phyloP scores from a whole-genome alignment of 2,329 filamentous ascomycete genomes.

The Thermoascus crustaceus region DNA sequence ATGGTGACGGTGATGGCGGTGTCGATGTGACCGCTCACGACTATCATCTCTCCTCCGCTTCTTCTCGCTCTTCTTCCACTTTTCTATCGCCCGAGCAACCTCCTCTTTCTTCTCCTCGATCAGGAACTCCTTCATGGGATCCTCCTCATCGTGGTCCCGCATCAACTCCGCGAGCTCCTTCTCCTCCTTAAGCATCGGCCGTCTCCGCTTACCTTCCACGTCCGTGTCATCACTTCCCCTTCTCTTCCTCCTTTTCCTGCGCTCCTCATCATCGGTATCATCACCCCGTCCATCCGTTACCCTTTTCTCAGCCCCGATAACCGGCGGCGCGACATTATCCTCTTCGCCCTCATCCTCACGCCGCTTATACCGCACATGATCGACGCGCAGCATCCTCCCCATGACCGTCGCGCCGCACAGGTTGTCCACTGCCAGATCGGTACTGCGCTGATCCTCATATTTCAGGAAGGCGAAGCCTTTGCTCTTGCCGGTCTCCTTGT shows the following conservation, averaged over 20 bases:
- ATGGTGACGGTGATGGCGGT: constrained; percentile 42
- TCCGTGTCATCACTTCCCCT: constrained; percentile 38
- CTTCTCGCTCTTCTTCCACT: constrained; percentile 44
- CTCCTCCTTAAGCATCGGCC: constrained; percentile 72
- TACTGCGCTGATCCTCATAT: constrained; percentile 95
- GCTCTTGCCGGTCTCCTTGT: constrained; percentile 93
- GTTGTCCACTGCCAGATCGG: constrained; percentile 93
- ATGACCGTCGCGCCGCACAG: constrained; percentile 76
- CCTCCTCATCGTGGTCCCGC: constrained; percentile 80
- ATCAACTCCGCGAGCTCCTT: constrained; percentile 67
- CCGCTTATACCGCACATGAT: constrained; percentile 86
- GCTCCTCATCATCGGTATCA: constrained; percentile 28
- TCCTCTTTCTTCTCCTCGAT: constrained; percentile 89
- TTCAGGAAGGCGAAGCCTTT: constrained; percentile 94
- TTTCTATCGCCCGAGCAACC: constrained; percentile 61
- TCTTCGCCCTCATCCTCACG: constrained; percentile 60
- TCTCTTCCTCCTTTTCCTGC: constrained; percentile 22
- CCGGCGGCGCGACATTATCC: constrained; percentile 38
- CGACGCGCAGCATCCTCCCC: constrained; percentile 73
- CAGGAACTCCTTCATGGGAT: constrained; percentile 91
- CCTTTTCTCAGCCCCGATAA: constrained; percentile 44
- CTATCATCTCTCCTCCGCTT: constrained; percentile 26
- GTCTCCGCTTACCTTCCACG: constrained; percentile 39
- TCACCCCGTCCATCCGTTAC: constrained; percentile 23
- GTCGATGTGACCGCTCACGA: constrained; percentile 34